Evolutionary conservation across 2,329 filamentous ascomycete species (phyloP), one percentile per base, ranked within the genome.

Genomic region (Colletotrichum tabaci): DNA sequence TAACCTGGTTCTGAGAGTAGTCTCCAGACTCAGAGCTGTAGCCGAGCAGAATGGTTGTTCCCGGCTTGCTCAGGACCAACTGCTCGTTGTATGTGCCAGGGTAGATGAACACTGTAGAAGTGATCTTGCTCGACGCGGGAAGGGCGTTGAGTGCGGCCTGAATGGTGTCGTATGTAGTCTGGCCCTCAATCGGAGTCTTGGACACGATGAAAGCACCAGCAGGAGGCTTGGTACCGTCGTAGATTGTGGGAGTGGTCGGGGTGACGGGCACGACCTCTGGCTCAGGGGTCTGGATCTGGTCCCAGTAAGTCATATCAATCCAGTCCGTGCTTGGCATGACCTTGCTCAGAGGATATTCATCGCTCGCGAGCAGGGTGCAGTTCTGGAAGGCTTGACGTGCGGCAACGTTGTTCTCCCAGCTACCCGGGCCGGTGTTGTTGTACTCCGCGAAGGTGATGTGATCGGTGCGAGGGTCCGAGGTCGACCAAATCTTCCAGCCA

Each of bases 361-460:
- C 76, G 49, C 68, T 74, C 2, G 74, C 69, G 40, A 77, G 76
- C 38, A 77, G 74, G 18, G 75, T 76, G 58, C 71, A 72, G 64
- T 75, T 72, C 46, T 74, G 65, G 38, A 73, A 77, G 9, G 73
- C 74, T n/a, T 64, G 58, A 13, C 76, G 74, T 15, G 76, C 76
- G 8, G 64, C 74, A 9, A 52, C 64, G 60, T 72, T 94, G 79
- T 93, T 94, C 80, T 94, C 74, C 74, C 74, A 75, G 53, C 67
- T 75, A 10, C 42, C 42, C 42, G 42, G 42, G 2, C 89, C 88
- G 15, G 82, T 84, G 76, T 90, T 90, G 30, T 75, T 80, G 75
- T 84, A 89, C 78, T 90, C 89, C n/a, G 80, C 82, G 67, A 86
- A 89, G 15, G 80, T 80, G 18, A 89, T 85, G 71, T 85, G 75